Base-by-base conservation (phyloP, 2,329 filamentous ascomycete species). In the Xylaria multiplex region DNA sequence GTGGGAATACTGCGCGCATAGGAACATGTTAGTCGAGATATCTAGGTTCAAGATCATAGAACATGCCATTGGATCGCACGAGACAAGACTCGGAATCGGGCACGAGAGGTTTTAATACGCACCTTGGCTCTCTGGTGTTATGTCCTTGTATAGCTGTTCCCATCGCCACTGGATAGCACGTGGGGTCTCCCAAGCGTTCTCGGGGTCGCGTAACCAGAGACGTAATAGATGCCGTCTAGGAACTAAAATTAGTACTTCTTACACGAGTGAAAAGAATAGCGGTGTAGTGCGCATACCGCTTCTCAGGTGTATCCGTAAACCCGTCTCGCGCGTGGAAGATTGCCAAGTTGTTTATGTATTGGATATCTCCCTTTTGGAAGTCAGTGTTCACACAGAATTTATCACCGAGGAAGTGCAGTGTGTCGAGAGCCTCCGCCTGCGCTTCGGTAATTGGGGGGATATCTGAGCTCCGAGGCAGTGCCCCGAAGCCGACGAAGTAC, bases 381-480 rank as follows among this genome's bases (percentile, higher is more conserved):
- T 82, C 75, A 16, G 84, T 80, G 2, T 81, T 75, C 0, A 82
- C 78, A 16, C 78, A 79, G 68, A 81, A 80, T 62, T 79, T 81
- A 62, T 84, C 81, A 5, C 82, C 83, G 0, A 82, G 77, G 63
- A 82, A 84, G 70, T 86, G 83, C 53, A 86, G 71, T 0, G 83
- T 79, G 65, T 86, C 84, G 2, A 86, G 77, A 0, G 84, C 84
- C 67, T 86, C 84, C 4, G 82, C 81, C 68, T 86, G 85, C 0
- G 82, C 82, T 66, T 85, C 82, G 0, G 82, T 84, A 64, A 86
- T 83, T 16, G 87, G 82, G 13, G 88, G 88, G 56, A 91, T 86
- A 22, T 82, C 73, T 1, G 79, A 63, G 7, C 80, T 84, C 53
- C 88, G 81, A 2, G 86, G 86, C 1, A 87, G 78, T 0, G 81